Evolutionary conservation across 2,329 filamentous ascomycete genomes (phyloP).

Genomic region (Fusarium sp.): DNA sequence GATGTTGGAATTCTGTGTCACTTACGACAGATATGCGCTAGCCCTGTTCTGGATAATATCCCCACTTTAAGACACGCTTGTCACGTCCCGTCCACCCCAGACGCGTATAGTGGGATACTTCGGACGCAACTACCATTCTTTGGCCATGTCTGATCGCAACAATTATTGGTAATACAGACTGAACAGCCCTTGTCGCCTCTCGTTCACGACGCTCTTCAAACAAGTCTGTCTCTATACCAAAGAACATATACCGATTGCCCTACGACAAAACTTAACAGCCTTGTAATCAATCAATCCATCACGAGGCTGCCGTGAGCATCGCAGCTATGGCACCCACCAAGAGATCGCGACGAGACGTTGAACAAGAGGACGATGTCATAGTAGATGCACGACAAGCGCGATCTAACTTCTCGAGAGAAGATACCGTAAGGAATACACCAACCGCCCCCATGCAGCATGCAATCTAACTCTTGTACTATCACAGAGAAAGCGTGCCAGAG

Average conservation of each 20-base stretch:
- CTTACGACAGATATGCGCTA: slow-evolving; percentile 4
- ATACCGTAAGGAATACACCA: slow-evolving; percentile 50
- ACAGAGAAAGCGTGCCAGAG: slow-evolving; percentile 50
- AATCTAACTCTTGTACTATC: not conserved
- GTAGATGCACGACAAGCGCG: slow-evolving; percentile 53
- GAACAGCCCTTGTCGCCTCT: not conserved
- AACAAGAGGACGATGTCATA: slow-evolving; percentile 50
- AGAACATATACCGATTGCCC: not conserved
- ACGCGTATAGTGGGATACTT: slow-evolving; percentile 40
- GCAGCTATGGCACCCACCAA: slow-evolving; percentile 51
- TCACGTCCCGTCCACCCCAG: slow-evolving; percentile 24
- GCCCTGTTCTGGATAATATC: not conserved
- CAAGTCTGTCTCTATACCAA: not conserved
- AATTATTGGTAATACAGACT: not conserved
- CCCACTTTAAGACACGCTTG: slow-evolving; percentile 20
- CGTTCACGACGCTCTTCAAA: not conserved
- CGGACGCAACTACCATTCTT: not conserved
- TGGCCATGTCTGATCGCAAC: not conserved
- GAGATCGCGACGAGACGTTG: slow-evolving; percentile 53
- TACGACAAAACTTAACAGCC: not conserved
- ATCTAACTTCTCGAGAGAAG: slow-evolving; percentile 52
- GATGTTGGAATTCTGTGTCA: slow-evolving; percentile 1
- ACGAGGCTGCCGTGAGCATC: slow-evolving; percentile 21
- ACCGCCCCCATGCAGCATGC: not conserved
- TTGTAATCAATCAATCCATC: not conserved